Base-by-base conservation (phyloP, 202 grass and related monocot species). In the Cymbopogon flexuosus region DNA sequence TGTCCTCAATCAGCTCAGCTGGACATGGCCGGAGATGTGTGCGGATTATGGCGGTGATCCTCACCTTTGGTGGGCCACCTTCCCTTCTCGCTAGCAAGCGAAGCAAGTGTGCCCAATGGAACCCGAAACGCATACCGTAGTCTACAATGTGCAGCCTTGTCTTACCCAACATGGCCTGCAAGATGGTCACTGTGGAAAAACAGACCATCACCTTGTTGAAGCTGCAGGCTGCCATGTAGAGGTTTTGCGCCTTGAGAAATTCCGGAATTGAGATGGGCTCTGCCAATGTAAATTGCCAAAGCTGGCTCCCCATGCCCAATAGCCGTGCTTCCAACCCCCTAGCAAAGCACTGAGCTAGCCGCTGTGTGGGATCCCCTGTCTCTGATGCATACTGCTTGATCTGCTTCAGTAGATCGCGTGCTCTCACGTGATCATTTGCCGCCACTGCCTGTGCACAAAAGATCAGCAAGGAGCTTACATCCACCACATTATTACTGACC, bases 241-340 rank as follows among this genome's bases (percentile, higher is more conserved):
- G 83, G 39, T 76, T 83, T 8, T 96, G 92, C 0, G 89, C 87
- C 62, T 88, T 82, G 19, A 90, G 76, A 37, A 92, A 45, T 34
- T 87, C 82, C 27, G 40, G 12, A 5, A 68, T 68, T 0, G 82
- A 83, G 18, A 37, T 77, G 2, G 68, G 79, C 5, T 88, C 75
- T 3, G 85, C 82, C 49, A 84, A 43, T 10, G 86, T 52, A 10
- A 83, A 83, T 34, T 68, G 76, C 51, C 85, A 90, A 8, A 86
- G 24, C 35, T 88, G 75, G 70, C 75, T 95, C 10, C 92, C 93
- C 1, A 85, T 88, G 35, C 92, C 93, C 4, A 72, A 45, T 21
- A 95, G 60, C 5, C 93, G 84, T 57, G 89, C 87, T 39, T 95
- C 79, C n/a, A 95, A 76, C 5, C 89, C 93, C 27, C 88, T 72